Base-by-base conservation (phyloP, 306 rosid genomes). In the Leucaena leucocephala region DNA sequence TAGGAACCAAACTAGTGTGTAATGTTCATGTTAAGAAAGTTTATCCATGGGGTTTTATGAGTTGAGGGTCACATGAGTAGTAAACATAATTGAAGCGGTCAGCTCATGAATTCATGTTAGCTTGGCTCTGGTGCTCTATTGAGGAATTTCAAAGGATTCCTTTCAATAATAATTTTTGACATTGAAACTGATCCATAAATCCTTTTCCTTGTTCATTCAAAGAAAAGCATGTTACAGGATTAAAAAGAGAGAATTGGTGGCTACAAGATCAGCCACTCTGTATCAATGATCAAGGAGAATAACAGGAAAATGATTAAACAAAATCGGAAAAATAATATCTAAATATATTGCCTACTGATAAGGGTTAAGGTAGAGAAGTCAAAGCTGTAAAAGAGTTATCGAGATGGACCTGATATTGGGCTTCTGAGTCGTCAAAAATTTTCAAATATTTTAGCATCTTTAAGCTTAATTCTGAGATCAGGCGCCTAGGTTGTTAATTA, bases 51-150 rank as follows among this genome's bases (percentile, higher is more conserved):
- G 57, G 16, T 13, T 48, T 19, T 55, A 2, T 54, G 54, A 42
- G 36, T 74, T 19, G 15, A 17, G 77, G 38, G 40, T 61, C 7
- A 52, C 65, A 35, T 35, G 76, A 14, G 6, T 17, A 44, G 73
- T 65, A 55, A 69, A 65, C 54, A 39, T 84, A 55, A 17, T 64
- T 84, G 81, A 71, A 61, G 69, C 63, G 42, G 59, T 45, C 75
- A 54, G 71, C 62, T 72, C 22, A 57, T 57, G 68, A 63, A 63
- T 50, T 58, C 52, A 2, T 54, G 21, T 40, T 40, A 15, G 52
- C 77, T 74, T 39, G 81, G 34, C 7, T 81, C 40, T 46, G 55
- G 35, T n/a, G 40, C 54, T 44, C 34, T 44, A n/a, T 67, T 3
- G 13, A 67, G 19, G 55, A 57, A 16, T 81, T 49, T 63, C 21